Evolutionary conservation across 495 filamentous ascomycete genomes (phyloP).

Genomic region (Aspergillus steynii): DNA sequence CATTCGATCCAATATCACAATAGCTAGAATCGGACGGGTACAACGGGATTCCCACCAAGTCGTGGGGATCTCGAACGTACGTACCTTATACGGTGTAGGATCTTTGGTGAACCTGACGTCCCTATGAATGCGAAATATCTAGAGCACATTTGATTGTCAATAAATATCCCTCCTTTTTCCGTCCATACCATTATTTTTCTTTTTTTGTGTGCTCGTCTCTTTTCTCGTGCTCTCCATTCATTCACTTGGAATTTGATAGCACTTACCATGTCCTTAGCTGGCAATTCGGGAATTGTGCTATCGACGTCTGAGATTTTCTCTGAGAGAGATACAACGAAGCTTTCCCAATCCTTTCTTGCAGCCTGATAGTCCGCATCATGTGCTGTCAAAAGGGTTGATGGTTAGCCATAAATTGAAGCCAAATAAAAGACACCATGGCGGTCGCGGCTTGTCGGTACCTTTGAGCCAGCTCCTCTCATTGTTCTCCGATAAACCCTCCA

Average conservation of each 20-base stretch:
- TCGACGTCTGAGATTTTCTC: conserved; percentile 69
- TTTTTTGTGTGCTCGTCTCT: neutral
- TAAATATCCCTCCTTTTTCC: neutral
- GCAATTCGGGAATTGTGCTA: conserved; percentile 78
- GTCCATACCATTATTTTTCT: neutral
- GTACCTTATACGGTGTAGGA: conserved; percentile 83
- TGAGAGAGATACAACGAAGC: conserved; percentile 69
- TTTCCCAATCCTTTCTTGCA: conserved; percentile 75
- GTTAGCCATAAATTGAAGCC: conserved; percentile 11
- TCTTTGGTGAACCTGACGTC: conserved; percentile 78
- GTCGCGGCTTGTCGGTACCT: conserved; percentile 42
- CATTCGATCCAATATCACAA: conserved; percentile 1
- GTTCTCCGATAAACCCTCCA: conserved; percentile 71
- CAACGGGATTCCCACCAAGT: conserved; percentile 1
- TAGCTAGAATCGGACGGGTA: neutral
- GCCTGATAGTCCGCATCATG: conserved; percentile 76
- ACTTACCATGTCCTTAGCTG: conserved; percentile 73
- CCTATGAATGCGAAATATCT: conserved; percentile 82
- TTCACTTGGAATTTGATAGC: conserved; percentile 3
- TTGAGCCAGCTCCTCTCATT: conserved; percentile 85
- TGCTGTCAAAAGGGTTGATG: conserved; percentile 40
- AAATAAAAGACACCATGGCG: conserved; percentile 3
- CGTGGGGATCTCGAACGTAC: conserved; percentile 18
- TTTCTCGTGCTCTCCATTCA: neutral
- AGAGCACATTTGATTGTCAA: conserved; percentile 15